These are phyloP conservation scores for Ogataea hybrid DNA, from an alignment of 1,139 yeast genomes.

Conservation along the genomic window DNA sequence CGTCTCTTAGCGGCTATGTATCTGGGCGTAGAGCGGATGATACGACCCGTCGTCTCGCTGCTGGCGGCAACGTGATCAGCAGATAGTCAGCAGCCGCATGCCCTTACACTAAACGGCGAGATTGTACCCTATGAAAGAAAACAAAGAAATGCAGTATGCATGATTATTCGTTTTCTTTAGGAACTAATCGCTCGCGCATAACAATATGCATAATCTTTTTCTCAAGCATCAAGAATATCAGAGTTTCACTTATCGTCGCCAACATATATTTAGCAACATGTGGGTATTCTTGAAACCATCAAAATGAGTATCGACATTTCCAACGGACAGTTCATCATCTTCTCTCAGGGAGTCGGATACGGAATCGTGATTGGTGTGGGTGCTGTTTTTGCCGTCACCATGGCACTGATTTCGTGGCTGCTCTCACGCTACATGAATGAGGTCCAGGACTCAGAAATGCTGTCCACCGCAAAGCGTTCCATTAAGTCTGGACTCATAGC, in stretches of 20 bases:
- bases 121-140: too few relatives aligned
- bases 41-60: too few relatives aligned
- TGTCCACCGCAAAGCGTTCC: constrained; percentile 37
- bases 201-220: too few relatives aligned
- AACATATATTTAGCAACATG: too few relatives aligned
- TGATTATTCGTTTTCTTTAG: too few relatives aligned
- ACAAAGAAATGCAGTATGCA: too few relatives aligned
- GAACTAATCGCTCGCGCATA: too few relatives aligned
- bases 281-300: not conserved
- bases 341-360: constrained; percentile 29
- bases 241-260: not conserved
- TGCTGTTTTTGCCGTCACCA: constrained; percentile 34
- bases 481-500: constrained; percentile 38
- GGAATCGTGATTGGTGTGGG: constrained; percentile 36
- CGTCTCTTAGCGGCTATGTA: not conserved
- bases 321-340: constrained; percentile 14
- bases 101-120: too few relatives aligned
- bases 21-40: too few relatives aligned
- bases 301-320: constrained; percentile 5
- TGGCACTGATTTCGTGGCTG: constrained; percentile 31
- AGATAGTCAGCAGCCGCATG: too few relatives aligned
- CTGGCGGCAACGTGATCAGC: too few relatives aligned
- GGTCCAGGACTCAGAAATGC: constrained; percentile 35
- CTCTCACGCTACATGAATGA: constrained; percentile 33
- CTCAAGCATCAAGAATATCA: not conserved